Evolutionary conservation across 306 rosid species (phyloP).

Genomic region (Crotalaria pallida): DNA sequence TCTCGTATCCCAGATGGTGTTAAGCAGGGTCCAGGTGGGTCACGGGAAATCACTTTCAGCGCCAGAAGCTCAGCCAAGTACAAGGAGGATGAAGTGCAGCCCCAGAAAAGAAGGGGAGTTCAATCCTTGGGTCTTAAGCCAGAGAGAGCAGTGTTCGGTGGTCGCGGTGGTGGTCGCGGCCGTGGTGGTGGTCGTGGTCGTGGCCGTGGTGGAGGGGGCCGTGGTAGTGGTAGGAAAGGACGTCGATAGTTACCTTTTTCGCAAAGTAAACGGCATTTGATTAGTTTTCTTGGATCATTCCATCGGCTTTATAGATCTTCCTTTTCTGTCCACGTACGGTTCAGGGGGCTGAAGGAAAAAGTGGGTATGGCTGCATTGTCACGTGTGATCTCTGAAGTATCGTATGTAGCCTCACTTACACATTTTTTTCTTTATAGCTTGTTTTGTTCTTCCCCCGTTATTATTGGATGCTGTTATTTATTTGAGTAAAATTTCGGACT

Average conservation of each 20-base stretch:
- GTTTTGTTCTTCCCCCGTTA: not conserved
- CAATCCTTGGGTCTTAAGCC: constrained; percentile 60
- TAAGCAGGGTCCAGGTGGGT: constrained; percentile 83
- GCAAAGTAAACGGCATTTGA: not conserved
- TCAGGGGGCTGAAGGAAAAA: not conserved
- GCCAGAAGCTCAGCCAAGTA: constrained; percentile 63
- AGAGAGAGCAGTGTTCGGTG: constrained; percentile 27
- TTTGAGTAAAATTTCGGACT: no score
- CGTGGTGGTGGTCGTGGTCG: constrained; percentile 18
- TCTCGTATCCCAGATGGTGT: constrained; percentile 44
- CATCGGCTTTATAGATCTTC: not conserved
- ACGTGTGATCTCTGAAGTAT: not conserved
- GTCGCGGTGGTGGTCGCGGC: constrained; percentile 22
- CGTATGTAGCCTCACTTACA: not conserved
- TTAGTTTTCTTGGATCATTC: not conserved
- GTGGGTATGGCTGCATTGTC: constrained; percentile 7
- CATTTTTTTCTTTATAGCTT: not conserved
- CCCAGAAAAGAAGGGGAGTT: constrained; percentile 57
- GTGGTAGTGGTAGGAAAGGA: constrained; percentile 28
- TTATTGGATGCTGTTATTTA: not conserved
- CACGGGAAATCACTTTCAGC: constrained; percentile 79
- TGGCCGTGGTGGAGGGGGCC: not conserved
- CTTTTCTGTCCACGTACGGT: not conserved
- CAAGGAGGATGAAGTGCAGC: constrained; percentile 47
- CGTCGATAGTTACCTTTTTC: constrained; percentile 12